phyloP scores from a whole-genome alignment of 2,329 filamentous ascomycete species.

The Venturiaceae sp. region DNA sequence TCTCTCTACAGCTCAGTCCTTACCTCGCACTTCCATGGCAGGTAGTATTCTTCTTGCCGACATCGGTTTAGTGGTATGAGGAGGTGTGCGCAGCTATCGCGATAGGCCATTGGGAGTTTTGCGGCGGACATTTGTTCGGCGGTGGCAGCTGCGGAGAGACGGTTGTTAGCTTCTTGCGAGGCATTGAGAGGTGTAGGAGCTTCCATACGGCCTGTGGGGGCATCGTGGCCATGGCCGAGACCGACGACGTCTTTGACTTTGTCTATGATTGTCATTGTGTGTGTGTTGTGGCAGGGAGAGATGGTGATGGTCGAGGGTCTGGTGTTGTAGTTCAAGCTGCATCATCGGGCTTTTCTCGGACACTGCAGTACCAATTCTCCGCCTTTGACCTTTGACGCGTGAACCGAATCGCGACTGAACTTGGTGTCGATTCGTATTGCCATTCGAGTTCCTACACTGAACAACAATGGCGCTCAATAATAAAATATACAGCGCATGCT shows the following conservation, averaged over 20 bases:
- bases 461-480: conserved; percentile 1
- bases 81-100: conserved; percentile 91
- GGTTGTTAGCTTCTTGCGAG: neutral
- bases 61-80: conserved; percentile 94
- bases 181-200: neutral
- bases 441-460: too few relatives aligned
- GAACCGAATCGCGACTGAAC: neutral
- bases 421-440: too few relatives aligned
- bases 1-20: neutral
- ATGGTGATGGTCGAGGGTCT: neutral
- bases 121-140: conserved; percentile 92
- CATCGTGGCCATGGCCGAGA: conserved; percentile 21
- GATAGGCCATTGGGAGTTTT: conserved; percentile 77
- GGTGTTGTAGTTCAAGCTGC: neutral
- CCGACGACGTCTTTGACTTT: conserved; percentile 39
- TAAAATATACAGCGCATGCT: conserved; percentile 48
- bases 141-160: conserved; percentile 52
- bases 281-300: too few relatives aligned
- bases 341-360: too few relatives aligned
- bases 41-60: conserved; percentile 82
- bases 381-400: too few relatives aligned
- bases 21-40: conserved; percentile 98
- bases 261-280: conserved; percentile 31
- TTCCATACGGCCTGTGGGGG: conserved; percentile 7
- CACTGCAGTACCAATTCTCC: too few relatives aligned